Conservation (phyloP, 306 rosid genomes). For the Vigna reflexopilosa region DNA sequence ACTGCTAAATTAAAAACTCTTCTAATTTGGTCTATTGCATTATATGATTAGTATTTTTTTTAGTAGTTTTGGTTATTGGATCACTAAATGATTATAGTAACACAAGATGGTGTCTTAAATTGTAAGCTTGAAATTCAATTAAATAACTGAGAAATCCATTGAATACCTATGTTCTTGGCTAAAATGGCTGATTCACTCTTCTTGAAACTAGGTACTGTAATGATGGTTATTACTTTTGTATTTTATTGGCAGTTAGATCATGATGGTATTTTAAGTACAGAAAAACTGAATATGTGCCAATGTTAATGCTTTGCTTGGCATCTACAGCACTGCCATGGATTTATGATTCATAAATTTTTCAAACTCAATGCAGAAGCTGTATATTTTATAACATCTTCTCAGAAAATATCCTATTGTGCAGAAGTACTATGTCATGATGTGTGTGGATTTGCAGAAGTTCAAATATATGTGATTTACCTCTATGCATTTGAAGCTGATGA, state of each 20-base stretch:
- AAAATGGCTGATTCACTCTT: background rate
- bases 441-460: too few species aligned
- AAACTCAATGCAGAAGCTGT: background rate
- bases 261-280: background rate
- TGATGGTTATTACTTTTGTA: background rate
- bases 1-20: background rate
- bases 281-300: background rate
- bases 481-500: conserved; percentile 19
- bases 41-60: background rate
- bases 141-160: background rate
- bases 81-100: background rate
- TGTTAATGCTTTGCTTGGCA: background rate
- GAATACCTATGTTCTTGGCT: background rate
- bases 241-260: background rate
- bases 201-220: background rate
- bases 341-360: background rate
- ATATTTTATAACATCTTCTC: background rate
- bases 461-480: background rate
- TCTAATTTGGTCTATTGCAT: conserved; percentile 17
- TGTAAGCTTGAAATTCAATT: background rate
- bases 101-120: background rate
- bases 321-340: background rate
- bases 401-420: too few species aligned
- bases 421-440: too few species aligned
- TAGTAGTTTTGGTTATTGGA: background rate